Base-by-base conservation (phyloP, 129 eudicot genomes). In the Pulicaria dysenterica region DNA sequence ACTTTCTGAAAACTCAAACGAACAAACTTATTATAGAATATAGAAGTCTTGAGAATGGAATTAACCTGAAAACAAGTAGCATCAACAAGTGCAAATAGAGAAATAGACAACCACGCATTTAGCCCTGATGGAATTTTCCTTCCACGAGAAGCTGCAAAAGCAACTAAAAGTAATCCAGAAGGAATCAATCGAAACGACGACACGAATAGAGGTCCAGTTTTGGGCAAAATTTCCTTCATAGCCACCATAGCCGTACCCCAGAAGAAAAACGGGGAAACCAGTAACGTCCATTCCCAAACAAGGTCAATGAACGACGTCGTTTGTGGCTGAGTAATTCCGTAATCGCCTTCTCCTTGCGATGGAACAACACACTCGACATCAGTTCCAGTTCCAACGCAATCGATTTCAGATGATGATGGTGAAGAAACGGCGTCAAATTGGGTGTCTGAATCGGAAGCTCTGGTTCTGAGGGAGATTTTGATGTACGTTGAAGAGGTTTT, bases 221-320 rank as follows among this genome's bases (percentile, higher is more conserved):
- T 95, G 46, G 97, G 99, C 75, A 95, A 74, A 44, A 95, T 85
- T 39, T 91, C 97, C 85, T 95, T 95, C 99, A 95, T 95, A 8
- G 99, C 99, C 83, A 95, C 99, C 99, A 95, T 95, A 19, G 99
- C 97, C 67, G 99, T 95, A 4, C 99, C 99, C 99, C 99, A 95
- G 54, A 95, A 95, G 96, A 95, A 95, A 76, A 95, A 91, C 11
- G 99, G 99, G 36, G 99, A 95, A 6, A 95, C 73, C 68, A 95
- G 55, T 64, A 95, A 82, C 49, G 80, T 80, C 94, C 91, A 90
- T 78, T 95, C 94, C 84, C 81, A 80, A 38, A 80, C 58, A 14
- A 61, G 51, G 56, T 67, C 83, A 4, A 68, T 58, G 56, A 80
- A 81, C 74, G 50, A 67, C 37, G 57, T 2, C 54, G 77, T 66